phyloP scores from a whole-genome alignment of 176 grass and related monocot species.

The Rhynchospora breviuscula region DNA sequence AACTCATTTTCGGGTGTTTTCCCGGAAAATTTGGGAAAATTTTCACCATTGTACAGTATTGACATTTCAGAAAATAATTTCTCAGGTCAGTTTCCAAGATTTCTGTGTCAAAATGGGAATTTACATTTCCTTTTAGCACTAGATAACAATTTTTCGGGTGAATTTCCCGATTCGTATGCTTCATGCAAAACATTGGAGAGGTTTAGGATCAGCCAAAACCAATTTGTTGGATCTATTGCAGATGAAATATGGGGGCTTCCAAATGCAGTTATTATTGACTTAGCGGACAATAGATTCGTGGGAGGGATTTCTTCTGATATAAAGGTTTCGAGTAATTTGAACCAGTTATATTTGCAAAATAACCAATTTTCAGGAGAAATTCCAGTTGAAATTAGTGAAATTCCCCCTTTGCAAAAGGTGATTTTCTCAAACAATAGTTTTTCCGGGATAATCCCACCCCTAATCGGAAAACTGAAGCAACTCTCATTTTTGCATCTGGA shows the following conservation, averaged over 20 bases:
- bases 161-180: conserved; percentile 65
- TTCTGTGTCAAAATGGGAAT: conserved; percentile 67
- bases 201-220: conserved; percentile 86
- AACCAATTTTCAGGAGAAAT: conserved; percentile 60
- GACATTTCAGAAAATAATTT: conserved; percentile 97
- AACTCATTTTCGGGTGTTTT: conserved; percentile 80
- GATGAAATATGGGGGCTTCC: conserved; percentile 66
- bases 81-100: conserved; percentile 77
- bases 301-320: conserved; percentile 72
- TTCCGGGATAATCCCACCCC: conserved; percentile 50
- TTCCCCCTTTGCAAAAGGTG: conserved; percentile 62
- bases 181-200: conserved; percentile 81
- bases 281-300: conserved; percentile 61
- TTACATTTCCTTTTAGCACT: conserved; percentile 76
- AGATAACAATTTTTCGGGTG: conserved; percentile 79
- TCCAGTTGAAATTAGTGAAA: conserved; percentile 56
- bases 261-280: conserved; percentile 82
- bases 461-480: conserved; percentile 61
- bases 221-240: conserved; percentile 52
- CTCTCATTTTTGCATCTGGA: conserved; percentile 72
- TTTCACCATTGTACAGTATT: conserved; percentile 65
- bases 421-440: conserved; percentile 69
- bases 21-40: conserved; percentile 55
- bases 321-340: conserved; percentile 53
- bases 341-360: conserved; percentile 83